Conservation (phyloP, 83 land plant species). For the Picea mariana region DNA sequence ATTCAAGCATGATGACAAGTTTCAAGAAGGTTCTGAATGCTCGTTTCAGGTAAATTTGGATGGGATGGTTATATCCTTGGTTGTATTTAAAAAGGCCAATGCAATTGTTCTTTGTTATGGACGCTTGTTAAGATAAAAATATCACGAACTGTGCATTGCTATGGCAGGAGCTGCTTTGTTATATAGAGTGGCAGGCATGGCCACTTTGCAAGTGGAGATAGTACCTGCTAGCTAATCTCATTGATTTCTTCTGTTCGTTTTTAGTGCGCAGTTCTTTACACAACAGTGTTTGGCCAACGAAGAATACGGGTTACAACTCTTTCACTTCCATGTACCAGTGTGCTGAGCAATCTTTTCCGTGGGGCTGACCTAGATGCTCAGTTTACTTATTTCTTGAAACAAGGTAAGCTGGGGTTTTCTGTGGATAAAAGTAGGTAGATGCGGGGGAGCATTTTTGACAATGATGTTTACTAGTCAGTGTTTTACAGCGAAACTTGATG, state of each 20-base stretch:
- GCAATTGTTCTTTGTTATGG: not conserved
- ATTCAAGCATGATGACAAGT: conserved; percentile 95
- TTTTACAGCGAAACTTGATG: too few relatives aligned
- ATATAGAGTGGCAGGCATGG: not conserved
- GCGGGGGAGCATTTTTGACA: too few relatives aligned
- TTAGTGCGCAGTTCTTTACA: conserved; percentile 96
- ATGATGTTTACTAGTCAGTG: too few relatives aligned
- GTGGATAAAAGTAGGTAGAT: too few relatives aligned
- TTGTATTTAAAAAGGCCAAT: not conserved
- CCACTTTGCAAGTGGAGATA: conserved; percentile 2
- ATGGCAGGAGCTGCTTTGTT: not conserved
- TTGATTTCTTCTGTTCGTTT: not conserved
- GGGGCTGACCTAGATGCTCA: conserved; percentile 97
- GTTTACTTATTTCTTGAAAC: conserved; percentile 86
- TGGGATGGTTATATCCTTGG: not conserved
- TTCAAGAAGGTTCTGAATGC: conserved; percentile 88
- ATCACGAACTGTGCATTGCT: too few relatives aligned
- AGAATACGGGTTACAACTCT: conserved; percentile 87
- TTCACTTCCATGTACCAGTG: too few relatives aligned
- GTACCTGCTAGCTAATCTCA: not conserved
- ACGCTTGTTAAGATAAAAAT: too few relatives aligned
- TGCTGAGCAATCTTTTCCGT: too few relatives aligned
- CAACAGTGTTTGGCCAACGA: conserved; percentile 94
- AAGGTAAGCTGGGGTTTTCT: too few relatives aligned
- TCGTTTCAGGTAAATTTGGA: conserved; percentile 80